phyloP scores from a whole-genome alignment of 2,329 filamentous ascomycete genomes.

The Epicoccum sorghinum region DNA sequence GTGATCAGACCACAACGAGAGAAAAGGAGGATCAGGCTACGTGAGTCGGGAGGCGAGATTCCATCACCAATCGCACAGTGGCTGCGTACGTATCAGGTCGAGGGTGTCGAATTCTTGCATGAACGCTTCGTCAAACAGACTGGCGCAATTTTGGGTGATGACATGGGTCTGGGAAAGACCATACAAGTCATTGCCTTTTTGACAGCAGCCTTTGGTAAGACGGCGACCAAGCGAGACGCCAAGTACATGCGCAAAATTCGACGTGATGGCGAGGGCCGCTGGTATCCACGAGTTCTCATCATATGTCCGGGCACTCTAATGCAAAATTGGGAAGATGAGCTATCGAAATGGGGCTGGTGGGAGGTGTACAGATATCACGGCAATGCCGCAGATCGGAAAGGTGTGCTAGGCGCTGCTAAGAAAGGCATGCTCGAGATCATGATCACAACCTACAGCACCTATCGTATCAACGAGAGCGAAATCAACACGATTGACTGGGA shows the following conservation, averaged over 20 bases:
- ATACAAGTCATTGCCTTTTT: constrained; percentile 95
- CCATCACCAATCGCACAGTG: constrained; percentile 91
- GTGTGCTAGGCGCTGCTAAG: constrained; percentile 72
- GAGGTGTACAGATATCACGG: constrained; percentile 84
- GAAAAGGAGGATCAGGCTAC: constrained; percentile 77
- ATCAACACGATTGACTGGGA: constrained; percentile 93
- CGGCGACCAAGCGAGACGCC: constrained; percentile 80
- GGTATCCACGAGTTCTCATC: constrained; percentile 86
- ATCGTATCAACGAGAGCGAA: constrained; percentile 73
- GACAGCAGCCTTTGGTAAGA: constrained; percentile 91
- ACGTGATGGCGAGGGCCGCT: constrained; percentile 61
- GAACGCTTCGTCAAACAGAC: constrained; percentile 88
- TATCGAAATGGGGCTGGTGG: constrained; percentile 96
- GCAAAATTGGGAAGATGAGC: constrained; percentile 87
- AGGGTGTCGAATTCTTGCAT: constrained; percentile 84
- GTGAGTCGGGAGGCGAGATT: constrained; percentile 78
- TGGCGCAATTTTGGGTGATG: constrained; percentile 89
- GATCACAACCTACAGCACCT: constrained; percentile 93
- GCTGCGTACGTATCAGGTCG: constrained; percentile 87
- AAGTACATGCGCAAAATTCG: constrained; percentile 90
- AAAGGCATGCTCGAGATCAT: constrained; percentile 84
- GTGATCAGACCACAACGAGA: constrained; percentile 67
- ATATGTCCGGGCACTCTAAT: constrained; percentile 89
- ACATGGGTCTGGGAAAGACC: constrained; percentile 97
- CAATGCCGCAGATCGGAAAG: constrained; percentile 64